Percentiles rank a stretch among this genome's conserved stretches.
phyloP scores from a whole-genome alignment of 225 moss, liverwort and hornwort species.

The Straminergon stramineum region DNA sequence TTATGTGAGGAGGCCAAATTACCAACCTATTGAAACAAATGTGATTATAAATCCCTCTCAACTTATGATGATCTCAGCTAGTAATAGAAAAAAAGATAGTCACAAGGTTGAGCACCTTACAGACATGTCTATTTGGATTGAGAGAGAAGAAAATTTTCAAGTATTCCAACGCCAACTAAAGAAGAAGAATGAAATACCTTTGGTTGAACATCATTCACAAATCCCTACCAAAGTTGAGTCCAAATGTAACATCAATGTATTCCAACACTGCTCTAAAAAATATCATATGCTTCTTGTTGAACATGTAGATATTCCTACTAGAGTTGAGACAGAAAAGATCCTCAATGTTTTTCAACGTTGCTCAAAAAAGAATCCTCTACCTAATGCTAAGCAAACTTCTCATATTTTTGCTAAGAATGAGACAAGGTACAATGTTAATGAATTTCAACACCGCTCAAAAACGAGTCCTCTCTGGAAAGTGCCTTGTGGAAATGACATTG shows the following conservation, averaged over 20 bases:
- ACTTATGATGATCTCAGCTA: neutral
- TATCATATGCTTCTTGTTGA: neutral
- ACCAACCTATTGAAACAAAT: neutral
- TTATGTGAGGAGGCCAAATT: slow-evolving; percentile 12
- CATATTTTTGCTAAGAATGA: neutral
- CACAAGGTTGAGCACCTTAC: neutral
- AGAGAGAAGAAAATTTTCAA: neutral
- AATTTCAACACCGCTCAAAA: slow-evolving; percentile 5
- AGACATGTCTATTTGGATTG: neutral
- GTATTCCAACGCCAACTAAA: neutral
- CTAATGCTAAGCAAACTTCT: neutral
- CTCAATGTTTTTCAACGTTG: neutral
- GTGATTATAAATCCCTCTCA: neutral
- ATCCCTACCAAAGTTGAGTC: neutral
- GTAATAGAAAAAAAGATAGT: neutral
- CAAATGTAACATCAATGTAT: neutral
- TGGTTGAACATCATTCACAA: neutral
- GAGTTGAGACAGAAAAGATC: neutral
- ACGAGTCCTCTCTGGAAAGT: neutral
- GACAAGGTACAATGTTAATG: neutral
- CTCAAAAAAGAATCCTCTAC: neutral
- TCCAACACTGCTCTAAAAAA: neutral
- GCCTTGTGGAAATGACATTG: neutral
- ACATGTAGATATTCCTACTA: neutral
- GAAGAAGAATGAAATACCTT: neutral